Evolutionary conservation across 208 protist genomes (phyloP).

Genomic region (Leishmania amazonensis): DNA sequence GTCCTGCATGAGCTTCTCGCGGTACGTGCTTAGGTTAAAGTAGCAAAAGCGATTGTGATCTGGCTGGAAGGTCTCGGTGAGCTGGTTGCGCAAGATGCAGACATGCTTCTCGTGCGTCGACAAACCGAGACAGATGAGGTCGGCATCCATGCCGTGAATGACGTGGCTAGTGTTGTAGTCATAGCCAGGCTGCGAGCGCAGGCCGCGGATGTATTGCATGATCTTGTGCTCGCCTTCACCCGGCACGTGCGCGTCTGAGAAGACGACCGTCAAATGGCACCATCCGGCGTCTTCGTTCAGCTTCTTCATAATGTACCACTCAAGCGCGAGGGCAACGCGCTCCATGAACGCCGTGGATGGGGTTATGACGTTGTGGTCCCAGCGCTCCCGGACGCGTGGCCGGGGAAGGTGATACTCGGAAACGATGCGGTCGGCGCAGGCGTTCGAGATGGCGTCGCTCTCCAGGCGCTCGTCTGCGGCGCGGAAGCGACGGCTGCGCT

Average conservation of each 20-base stretch:
- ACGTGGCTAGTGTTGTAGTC: slow-evolving; percentile 96
- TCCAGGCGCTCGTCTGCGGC: slow-evolving; percentile 92
- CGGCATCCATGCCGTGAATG: slow-evolving; percentile 99
- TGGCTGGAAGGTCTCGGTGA: slow-evolving; percentile 87
- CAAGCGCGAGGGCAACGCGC: slow-evolving; percentile 86
- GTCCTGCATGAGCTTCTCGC: slow-evolving; percentile 70
- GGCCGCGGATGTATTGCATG: slow-evolving; percentile 93
- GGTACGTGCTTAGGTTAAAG: slow-evolving; percentile 83
- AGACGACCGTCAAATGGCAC: slow-evolving; percentile 93
- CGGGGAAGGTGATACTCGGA: slow-evolving; percentile 57
- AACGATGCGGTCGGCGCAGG: slow-evolving; percentile 62
- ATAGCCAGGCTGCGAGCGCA: slow-evolving; percentile 93
- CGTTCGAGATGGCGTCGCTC: slow-evolving; percentile 69
- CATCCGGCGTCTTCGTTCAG: slow-evolving; percentile 94
- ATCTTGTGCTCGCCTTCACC: slow-evolving; percentile 98
- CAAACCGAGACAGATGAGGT: slow-evolving; percentile 99
- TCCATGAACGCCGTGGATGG: slow-evolving; percentile 99
- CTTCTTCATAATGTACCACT: slow-evolving; percentile 96
- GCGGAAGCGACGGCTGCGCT: slow-evolving; percentile 97
- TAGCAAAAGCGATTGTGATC: slow-evolving; percentile 86
- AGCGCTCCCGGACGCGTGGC: slow-evolving; percentile 71
- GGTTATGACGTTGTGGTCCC: slow-evolving; percentile 99
- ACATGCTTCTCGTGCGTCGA: slow-evolving; percentile 99
- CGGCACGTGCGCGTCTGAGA: slow-evolving; percentile 96
- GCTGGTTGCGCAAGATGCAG: slow-evolving; percentile 97